These are phyloP conservation scores for Bassia scoparia DNA, from an alignment of 148 eudicot genomes.

Conservation along the genomic window DNA sequence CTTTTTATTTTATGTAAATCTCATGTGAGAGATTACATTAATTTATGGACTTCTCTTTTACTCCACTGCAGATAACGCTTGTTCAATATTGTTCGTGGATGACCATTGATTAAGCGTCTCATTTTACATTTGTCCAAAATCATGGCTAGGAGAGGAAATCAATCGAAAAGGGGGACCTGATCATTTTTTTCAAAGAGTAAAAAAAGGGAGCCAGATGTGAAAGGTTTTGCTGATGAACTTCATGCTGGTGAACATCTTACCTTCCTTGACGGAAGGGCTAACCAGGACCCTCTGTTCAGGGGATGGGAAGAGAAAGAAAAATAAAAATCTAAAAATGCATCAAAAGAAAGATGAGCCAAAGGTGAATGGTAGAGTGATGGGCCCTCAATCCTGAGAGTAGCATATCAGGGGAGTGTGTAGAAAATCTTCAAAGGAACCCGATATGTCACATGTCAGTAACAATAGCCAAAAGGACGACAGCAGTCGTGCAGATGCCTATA, in stretches of 20 bases:
- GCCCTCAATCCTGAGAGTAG: slow-evolving; percentile 25
- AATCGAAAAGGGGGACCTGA: slow-evolving; percentile 58
- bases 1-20: too few relatives aligned
- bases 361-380: slow-evolving; percentile 26
- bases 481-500: slow-evolving; percentile 27
- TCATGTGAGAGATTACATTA: background rate
- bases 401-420: slow-evolving; percentile 28
- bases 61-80: slow-evolving; percentile 20
- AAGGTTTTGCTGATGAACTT: slow-evolving; percentile 38
- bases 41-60: background rate
- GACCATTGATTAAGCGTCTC: slow-evolving; percentile 24
- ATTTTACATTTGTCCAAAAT: slow-evolving; percentile 11
- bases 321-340: slow-evolving; percentile 39
- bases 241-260: slow-evolving; percentile 32
- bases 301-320: slow-evolving; percentile 53
- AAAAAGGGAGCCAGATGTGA: slow-evolving; percentile 52
- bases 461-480: slow-evolving; percentile 23
- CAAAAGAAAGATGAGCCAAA: slow-evolving; percentile 37
- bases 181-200: slow-evolving; percentile 40
- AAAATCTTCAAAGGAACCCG: slow-evolving; percentile 36
- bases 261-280: slow-evolving; percentile 28
- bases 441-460: slow-evolving; percentile 22
- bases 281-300: slow-evolving; percentile 33
- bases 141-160: slow-evolving; percentile 89
- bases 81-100: slow-evolving; percentile 13